Evolutionary conservation across 768 basidiomycete genomes (phyloP).

Genomic region (Pleurotus cornucopiae): DNA sequence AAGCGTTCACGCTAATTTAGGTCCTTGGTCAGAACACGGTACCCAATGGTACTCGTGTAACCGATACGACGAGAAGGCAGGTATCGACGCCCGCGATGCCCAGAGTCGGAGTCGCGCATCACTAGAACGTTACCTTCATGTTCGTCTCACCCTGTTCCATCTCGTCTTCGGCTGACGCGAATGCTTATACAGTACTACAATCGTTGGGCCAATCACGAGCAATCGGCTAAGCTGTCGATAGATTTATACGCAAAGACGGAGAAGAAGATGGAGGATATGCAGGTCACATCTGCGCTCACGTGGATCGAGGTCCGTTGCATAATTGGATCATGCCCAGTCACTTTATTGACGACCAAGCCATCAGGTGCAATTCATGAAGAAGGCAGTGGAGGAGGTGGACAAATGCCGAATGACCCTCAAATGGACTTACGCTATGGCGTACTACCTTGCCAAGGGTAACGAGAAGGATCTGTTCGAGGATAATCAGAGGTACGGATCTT

Average conservation of each 20-base stretch:
- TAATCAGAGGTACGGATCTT: conserved; percentile 72
- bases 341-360: not conserved
- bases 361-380: conserved; percentile 89
- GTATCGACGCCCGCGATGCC: conserved; percentile 84
- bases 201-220: conserved; percentile 99
- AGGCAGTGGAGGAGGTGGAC: conserved; percentile 89
- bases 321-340: too few species aligned
- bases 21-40: conserved; percentile 96
- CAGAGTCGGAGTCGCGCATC: conserved; percentile 89
- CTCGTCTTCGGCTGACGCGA: conserved; percentile 1
- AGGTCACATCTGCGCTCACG: conserved; percentile 83
- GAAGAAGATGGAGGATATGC: conserved; percentile 99
- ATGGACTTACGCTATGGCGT: conserved; percentile 99
- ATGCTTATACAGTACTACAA: conserved; percentile 82
- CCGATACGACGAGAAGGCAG: conserved; percentile 90
- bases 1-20: conserved; percentile 29
- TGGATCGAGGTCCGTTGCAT: conserved; percentile 81
- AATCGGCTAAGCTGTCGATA: conserved; percentile 93
- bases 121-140: conserved; percentile 93
- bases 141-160: conserved; percentile 33
- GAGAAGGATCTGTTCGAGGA: conserved; percentile 96
- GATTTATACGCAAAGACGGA: conserved; percentile 94
- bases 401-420: conserved; percentile 94
- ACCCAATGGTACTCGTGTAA: conserved; percentile 99
- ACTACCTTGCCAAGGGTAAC: conserved; percentile 87